These are phyloP conservation scores for Pseudofabraea citricarpa DNA, from an alignment of 2,329 filamentous ascomycete genomes.

Conservation along the genomic window DNA sequence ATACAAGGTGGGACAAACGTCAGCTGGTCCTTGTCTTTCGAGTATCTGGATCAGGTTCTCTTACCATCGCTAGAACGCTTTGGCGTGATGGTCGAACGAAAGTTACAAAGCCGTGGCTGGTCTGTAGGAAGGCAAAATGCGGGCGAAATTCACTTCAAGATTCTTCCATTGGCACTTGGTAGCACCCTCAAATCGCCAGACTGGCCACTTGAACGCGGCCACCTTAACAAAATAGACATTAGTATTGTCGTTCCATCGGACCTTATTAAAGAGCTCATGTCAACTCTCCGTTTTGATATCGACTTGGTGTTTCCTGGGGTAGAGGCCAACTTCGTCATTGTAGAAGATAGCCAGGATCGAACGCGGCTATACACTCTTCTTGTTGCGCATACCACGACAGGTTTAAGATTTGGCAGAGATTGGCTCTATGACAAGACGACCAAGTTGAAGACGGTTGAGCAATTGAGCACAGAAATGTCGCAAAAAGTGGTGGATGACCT, in stretches of 20 bases:
- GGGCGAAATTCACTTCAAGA: conserved; percentile 37
- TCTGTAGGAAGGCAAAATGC: conserved; percentile 18
- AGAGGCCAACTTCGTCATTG: conserved; percentile 38
- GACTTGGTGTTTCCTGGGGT: conserved; percentile 36
- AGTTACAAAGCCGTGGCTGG: conserved; percentile 46
- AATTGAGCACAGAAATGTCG: conserved; percentile 36
- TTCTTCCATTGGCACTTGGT: conserved; percentile 35
- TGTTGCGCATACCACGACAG: conserved; percentile 45
- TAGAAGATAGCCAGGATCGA: conserved; percentile 47
- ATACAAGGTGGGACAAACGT: conserved; percentile 58
- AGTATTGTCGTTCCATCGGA: conserved; percentile 44
- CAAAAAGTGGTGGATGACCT: conserved; percentile 41
- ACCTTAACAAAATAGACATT: conserved; percentile 43
- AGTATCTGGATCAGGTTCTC: conserved; percentile 59
- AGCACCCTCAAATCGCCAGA: conserved; percentile 31
- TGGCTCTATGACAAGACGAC: conserved; percentile 36
- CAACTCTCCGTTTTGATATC: conserved; percentile 35
- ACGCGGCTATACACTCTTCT: conserved; percentile 51
- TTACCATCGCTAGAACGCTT: conserved; percentile 50
- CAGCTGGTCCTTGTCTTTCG: conserved; percentile 50
- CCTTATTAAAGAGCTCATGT: conserved; percentile 38
- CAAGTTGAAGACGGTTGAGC: conserved; percentile 20
- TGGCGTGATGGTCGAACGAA: conserved; percentile 41
- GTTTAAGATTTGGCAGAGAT: conserved; percentile 46
- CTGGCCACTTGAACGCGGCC: conserved; percentile 23